These are phyloP conservation scores for Sedum album DNA, from an alignment of 164 flowering plant genomes.

Conservation along the genomic window DNA sequence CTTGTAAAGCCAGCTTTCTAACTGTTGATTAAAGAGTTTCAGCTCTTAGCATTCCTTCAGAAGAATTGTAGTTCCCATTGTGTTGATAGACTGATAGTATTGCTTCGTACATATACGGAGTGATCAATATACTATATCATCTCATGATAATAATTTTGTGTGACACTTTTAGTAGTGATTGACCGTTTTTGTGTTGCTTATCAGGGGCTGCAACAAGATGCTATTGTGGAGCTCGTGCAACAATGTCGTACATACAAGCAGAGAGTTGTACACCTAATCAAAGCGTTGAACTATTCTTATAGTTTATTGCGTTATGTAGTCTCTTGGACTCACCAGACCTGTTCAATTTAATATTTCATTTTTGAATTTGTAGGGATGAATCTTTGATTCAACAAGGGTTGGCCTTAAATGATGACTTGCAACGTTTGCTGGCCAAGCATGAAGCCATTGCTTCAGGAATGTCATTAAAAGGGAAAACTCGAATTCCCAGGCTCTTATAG, in stretches of 20 bases:
- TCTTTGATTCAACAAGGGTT: slow-evolving; percentile 12
- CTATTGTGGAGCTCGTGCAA: slow-evolving; percentile 80
- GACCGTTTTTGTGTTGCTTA: slow-evolving; percentile 13
- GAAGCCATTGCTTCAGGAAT: slow-evolving; percentile 14
- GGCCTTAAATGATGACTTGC: slow-evolving; percentile 15
- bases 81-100: neutral
- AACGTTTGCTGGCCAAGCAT: slow-evolving; percentile 16
- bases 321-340: neutral
- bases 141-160: too few relatives aligned
- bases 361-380: slow-evolving; percentile 12
- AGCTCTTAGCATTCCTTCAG: too few relatives aligned
- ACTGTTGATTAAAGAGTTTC: too few relatives aligned
- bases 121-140: neutral
- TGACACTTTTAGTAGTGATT: too few relatives aligned
- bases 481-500: slow-evolving; percentile 14
- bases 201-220: too few relatives aligned
- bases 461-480: neutral
- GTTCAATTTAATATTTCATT: too few relatives aligned
- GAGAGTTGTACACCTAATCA: slow-evolving; percentile 92
- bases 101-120: too few relatives aligned
- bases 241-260: slow-evolving; percentile 92
- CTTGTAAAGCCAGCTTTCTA: too few relatives aligned
- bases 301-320: too few relatives aligned
- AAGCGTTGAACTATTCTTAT: too few relatives aligned
- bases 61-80: too few relatives aligned